Conservation (phyloP, 2,329 filamentous ascomycete species). For the Xylaria sp. region DNA sequence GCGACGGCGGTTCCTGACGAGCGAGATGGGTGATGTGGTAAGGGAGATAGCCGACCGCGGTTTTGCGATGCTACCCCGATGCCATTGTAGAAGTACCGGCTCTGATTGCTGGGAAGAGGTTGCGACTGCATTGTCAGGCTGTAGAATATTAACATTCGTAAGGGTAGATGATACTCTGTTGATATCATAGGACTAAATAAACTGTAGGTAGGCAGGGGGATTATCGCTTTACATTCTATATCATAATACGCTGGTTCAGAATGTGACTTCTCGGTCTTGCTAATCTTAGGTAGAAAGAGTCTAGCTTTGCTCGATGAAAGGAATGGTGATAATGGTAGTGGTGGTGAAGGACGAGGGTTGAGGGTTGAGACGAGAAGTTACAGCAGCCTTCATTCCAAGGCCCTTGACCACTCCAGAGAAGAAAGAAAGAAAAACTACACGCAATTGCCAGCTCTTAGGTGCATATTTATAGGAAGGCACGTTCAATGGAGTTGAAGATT, state of each 20-base stretch:
- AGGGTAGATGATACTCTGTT: background rate
- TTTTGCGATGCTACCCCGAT: constrained; percentile 7
- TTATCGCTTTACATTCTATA: background rate
- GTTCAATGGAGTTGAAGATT: too few relatives aligned
- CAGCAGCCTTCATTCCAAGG: too few relatives aligned
- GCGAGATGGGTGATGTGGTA: constrained; percentile 10
- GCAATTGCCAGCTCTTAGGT: background rate
- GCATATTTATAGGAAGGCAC: background rate
- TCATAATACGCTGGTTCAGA: background rate
- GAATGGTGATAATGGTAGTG: background rate
- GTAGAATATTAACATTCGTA: background rate
- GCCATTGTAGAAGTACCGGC: constrained; percentile 24
- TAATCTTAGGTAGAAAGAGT: background rate
- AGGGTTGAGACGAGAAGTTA: too few relatives aligned
- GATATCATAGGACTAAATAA: background rate
- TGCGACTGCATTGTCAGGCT: constrained; percentile 13
- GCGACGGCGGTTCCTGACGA: background rate
- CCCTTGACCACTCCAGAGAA: background rate
- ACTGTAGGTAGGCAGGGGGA: background rate
- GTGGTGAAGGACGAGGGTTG: too few relatives aligned
- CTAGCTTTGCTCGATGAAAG: background rate
- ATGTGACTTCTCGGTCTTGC: background rate
- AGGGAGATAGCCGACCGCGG: constrained; percentile 19
- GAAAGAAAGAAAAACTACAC: background rate
- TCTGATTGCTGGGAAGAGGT: constrained; percentile 3